Base-by-base conservation (phyloP, 1,139 yeast genomes). In the Taphrina sp. region DNA sequence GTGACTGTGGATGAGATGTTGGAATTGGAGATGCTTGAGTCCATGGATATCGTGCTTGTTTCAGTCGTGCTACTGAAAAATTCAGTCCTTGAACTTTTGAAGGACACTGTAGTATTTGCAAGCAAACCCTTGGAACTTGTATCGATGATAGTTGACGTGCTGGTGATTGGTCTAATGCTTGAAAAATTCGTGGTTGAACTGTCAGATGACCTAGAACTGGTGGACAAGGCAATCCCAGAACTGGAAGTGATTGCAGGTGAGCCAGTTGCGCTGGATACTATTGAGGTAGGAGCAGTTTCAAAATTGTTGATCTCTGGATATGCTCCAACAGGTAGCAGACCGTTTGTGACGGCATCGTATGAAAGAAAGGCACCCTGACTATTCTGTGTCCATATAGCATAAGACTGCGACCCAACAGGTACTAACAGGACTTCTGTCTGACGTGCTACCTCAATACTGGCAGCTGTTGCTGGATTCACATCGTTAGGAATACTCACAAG, bases 311-410 rank as follows among this genome's bases (percentile, higher is more conserved):
- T 19, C 31, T 43, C 47, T 3, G 47, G 47, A 8, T 17, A 5
- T 1, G 28, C 4, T 3, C 47, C 47, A 5, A 38, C 31, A 5
- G 47, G 47, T 7, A n/a, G 19, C 16, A 43, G 38, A 12, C 28
- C 26, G 17, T 17, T 17, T 19, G 24, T 12, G 10, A 12, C 12
- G 10, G 10, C 10, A 8, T 19, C 28, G 19, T 23, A 17, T 7
- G 17, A 26, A 7, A 43, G 38, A 31, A 31, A 43, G 17, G 38
- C 47, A 8, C 47, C 47, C 7, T 36, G 47, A 20, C 31, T 43
- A 16, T 36, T 43, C 29, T 43, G 47, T 10, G 47, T 43, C 47
- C 47, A 43, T 12, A 43, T 19, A 5, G 31, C 47, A 20, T 43
- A 43, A 8, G 14, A n/a, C 10, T 16, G 24, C 8, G 24, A 19